Evolutionary conservation across 2,329 filamentous ascomycete species (phyloP).

Genomic region (Stenocarpella maydis): DNA sequence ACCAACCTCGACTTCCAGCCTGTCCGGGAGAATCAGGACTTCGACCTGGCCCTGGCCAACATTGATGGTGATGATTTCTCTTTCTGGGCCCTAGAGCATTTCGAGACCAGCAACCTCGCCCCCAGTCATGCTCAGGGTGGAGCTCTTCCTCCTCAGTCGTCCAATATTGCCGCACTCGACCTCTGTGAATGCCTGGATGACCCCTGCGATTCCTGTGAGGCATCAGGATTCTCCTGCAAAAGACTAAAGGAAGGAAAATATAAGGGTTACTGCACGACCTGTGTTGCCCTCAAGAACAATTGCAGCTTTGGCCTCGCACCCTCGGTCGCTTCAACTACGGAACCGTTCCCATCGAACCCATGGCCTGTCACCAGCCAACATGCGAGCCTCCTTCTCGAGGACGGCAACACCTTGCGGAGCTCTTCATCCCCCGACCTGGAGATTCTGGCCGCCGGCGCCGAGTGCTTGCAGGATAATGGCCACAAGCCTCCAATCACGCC

Average conservation of each 20-base stretch:
- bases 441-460: slow-evolving; percentile 37
- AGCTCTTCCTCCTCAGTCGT: slow-evolving; percentile 25
- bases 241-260: slow-evolving; percentile 66
- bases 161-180: slow-evolving; percentile 40
- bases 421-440: slow-evolving; percentile 42
- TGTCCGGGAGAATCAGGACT: slow-evolving; percentile 44
- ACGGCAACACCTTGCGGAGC: slow-evolving; percentile 38
- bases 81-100: slow-evolving; percentile 67
- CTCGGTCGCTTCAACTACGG: slow-evolving; percentile 46
- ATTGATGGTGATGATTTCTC: slow-evolving; percentile 67
- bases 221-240: slow-evolving; percentile 67
- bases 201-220: slow-evolving; percentile 62
- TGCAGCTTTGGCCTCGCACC: slow-evolving; percentile 62
- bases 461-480: slow-evolving; percentile 36
- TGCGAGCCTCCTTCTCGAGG: slow-evolving; percentile 49
- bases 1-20: slow-evolving; percentile 42
- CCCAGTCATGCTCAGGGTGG: slow-evolving; percentile 24
- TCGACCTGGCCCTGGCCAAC: slow-evolving; percentile 64
- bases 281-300: slow-evolving; percentile 64
- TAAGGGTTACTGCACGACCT: slow-evolving; percentile 69
- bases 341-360: slow-evolving; percentile 54
- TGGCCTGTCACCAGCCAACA: slow-evolving; percentile 56
- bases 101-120: slow-evolving; percentile 52
- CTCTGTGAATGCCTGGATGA: slow-evolving; percentile 54
- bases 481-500: slow-evolving; percentile 47